These are phyloP conservation scores for Naganishia sp. DNA, from an alignment of 1,284 basidiomycete genomes.

Conservation along the genomic window DNA sequence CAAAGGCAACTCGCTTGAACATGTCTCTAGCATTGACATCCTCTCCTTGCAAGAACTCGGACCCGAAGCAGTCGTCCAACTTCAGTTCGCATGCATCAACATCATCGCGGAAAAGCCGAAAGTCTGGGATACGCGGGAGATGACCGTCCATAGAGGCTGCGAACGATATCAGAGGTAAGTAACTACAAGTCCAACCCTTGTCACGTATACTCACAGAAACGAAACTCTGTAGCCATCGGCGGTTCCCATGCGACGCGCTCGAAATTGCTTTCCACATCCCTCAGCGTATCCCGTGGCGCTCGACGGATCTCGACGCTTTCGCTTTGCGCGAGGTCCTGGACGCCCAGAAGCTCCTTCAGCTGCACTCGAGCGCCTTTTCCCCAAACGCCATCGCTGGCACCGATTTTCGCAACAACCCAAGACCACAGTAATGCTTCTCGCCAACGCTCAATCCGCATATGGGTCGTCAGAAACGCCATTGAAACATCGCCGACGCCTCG, in stretches of 20 bases:
- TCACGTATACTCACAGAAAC: constrained; percentile 37
- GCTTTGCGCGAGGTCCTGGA: background rate
- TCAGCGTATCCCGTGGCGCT: constrained; percentile 44
- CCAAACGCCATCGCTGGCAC: constrained; percentile 38
- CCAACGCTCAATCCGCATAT: constrained; percentile 50
- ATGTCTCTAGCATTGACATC: constrained; percentile 48
- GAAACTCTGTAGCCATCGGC: constrained; percentile 43
- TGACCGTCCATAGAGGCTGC: constrained; percentile 48
- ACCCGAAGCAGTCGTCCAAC: constrained; percentile 48
- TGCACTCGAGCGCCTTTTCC: constrained; percentile 36
- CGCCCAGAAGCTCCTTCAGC: background rate
- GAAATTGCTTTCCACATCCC: constrained; percentile 38
- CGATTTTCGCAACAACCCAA: constrained; percentile 47
- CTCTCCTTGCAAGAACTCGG: constrained; percentile 40
- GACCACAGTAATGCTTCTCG: constrained; percentile 53
- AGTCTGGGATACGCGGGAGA: constrained; percentile 37
- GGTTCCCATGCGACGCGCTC: constrained; percentile 43
- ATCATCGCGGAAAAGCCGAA: constrained; percentile 20
- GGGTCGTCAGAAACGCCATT: constrained; percentile 48
- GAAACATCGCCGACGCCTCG: constrained; percentile 46
- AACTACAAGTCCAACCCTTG: background rate
- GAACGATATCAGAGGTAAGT: background rate
- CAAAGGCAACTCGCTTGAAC: constrained; percentile 58
- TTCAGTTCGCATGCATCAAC: constrained; percentile 42
- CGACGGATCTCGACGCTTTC: constrained; percentile 42